Evolutionary conservation across 78 protist species (phyloP).

Genomic region (Dictyostelium brefeldianum): DNA sequence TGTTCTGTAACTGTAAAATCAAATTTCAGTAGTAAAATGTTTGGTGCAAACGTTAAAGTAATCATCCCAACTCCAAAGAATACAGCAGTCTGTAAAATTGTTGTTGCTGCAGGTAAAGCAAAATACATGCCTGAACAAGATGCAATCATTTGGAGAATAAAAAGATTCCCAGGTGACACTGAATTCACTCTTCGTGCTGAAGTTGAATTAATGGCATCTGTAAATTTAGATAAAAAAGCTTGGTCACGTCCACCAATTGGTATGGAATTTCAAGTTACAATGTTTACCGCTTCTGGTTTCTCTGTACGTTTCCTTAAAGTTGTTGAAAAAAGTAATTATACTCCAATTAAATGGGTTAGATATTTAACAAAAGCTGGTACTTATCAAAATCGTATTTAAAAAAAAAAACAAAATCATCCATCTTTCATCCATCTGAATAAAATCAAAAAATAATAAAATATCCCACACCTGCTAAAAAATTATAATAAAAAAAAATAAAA

Average conservation of each 20-base stretch:
- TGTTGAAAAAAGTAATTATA: constrained; percentile 84
- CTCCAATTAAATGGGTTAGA: constrained; percentile 98
- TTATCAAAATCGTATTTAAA: constrained; percentile 92
- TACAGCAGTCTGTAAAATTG: constrained; percentile 92
- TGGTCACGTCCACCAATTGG: constrained; percentile 97
- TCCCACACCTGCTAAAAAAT: too few species aligned
- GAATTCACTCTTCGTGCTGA: constrained; percentile 89
- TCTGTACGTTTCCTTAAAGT: constrained; percentile 96
- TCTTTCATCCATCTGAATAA: background rate
- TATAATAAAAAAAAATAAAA: too few species aligned
- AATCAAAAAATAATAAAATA: background rate
- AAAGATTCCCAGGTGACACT: constrained; percentile 87
- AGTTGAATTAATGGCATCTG: constrained; percentile 90
- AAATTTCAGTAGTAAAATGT: constrained; percentile 77
- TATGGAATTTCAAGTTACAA: constrained; percentile 98
- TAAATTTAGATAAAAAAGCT: constrained; percentile 83
- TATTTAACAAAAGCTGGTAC: constrained; percentile 97
- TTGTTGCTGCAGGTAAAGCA: constrained; percentile 93
- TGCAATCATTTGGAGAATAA: constrained; percentile 93
- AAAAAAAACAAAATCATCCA: background rate
- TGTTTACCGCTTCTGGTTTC: constrained; percentile 98
- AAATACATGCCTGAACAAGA: constrained; percentile 94
- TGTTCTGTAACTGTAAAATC: constrained; percentile 89
- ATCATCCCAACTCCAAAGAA: constrained; percentile 95
- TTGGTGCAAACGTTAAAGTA: constrained; percentile 81